Conservation (phyloP, 2,329 filamentous ascomycete genomes). For the Aschersonia sp. region DNA sequence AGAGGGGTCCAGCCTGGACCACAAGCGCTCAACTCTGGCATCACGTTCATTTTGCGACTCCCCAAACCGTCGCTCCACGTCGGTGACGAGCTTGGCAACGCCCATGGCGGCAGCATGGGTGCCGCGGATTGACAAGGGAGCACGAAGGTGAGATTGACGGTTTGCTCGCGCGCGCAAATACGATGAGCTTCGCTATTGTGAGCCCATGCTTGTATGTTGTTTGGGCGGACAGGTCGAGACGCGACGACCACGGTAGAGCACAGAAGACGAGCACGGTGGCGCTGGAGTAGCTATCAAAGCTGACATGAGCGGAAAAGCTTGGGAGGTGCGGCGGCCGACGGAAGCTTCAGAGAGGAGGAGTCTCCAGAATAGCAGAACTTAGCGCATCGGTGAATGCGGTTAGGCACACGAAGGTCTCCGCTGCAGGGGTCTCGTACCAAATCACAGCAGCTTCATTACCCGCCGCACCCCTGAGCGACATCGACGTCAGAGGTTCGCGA, state of each 20-base stretch:
- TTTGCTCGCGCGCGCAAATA: neutral
- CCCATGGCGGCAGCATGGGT: constrained; percentile 20
- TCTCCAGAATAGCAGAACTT: neutral
- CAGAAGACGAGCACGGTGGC: constrained; percentile 2
- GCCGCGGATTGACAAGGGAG: neutral
- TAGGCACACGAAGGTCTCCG: neutral
- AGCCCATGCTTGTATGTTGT: neutral
- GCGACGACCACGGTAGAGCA: no score
- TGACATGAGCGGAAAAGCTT: neutral
- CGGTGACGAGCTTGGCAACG: constrained; percentile 32
- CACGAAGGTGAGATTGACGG: neutral
- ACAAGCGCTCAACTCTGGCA: constrained; percentile 69
- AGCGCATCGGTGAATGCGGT: neutral
- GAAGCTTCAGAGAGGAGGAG: neutral
- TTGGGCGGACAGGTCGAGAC: no score
- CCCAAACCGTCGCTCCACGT: constrained; percentile 49
- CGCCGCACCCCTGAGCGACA: neutral
- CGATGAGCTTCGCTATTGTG: neutral
- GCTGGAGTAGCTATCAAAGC: constrained; percentile 1
- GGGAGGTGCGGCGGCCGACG: neutral
- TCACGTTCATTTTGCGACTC: constrained; percentile 71
- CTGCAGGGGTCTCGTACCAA: neutral
- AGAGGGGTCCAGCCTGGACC: constrained; percentile 67
- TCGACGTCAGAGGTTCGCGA: neutral
- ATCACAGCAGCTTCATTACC: constrained; percentile 4